These are phyloP conservation scores for Hypoxylon sp. DNA, from an alignment of 2,329 filamentous ascomycete genomes.

Conservation along the genomic window DNA sequence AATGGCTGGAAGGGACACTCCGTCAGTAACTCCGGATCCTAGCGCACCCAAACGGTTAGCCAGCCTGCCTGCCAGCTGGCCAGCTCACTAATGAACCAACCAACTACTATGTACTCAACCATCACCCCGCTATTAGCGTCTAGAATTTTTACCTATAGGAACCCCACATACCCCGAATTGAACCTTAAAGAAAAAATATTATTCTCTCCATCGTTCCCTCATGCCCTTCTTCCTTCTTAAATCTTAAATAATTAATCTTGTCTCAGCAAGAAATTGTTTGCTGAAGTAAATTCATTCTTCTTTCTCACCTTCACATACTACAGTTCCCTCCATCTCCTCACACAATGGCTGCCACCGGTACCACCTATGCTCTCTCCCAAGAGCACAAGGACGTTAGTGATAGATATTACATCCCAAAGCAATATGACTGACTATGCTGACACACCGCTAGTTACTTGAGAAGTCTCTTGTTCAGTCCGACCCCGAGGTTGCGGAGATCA, in stretches of 20 bases:
- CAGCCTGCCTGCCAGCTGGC: no score
- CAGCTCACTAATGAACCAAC: constrained; percentile 7
- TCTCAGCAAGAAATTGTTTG: no score
- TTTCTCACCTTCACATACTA: not conserved
- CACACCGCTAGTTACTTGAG: constrained; percentile 81
- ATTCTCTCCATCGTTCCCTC: constrained; percentile 11
- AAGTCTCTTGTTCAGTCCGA: constrained; percentile 91
- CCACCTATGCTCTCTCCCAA: constrained; percentile 48
- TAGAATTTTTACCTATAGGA: constrained; percentile 23
- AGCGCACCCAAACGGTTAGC: constrained; percentile 15
- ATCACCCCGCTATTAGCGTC: constrained; percentile 19
- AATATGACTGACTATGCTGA: no score
- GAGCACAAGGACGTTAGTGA: constrained; percentile 48
- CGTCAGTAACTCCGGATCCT: constrained; percentile 33
- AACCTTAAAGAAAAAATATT: constrained; percentile 17
- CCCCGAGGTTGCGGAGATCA: constrained; percentile 94
- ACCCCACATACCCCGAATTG: constrained; percentile 29
- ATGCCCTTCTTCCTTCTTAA: constrained; percentile 5
- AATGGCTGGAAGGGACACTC: constrained; percentile 10
- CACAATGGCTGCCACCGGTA: constrained; percentile 46
- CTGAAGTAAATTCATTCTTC: no score
- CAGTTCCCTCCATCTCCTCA: not conserved
- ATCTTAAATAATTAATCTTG: no score
- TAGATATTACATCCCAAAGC: constrained; percentile 4
- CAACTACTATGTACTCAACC: no score